Conservation (phyloP, 2,329 filamentous ascomycete species). For the Didymella keratinophila region DNA sequence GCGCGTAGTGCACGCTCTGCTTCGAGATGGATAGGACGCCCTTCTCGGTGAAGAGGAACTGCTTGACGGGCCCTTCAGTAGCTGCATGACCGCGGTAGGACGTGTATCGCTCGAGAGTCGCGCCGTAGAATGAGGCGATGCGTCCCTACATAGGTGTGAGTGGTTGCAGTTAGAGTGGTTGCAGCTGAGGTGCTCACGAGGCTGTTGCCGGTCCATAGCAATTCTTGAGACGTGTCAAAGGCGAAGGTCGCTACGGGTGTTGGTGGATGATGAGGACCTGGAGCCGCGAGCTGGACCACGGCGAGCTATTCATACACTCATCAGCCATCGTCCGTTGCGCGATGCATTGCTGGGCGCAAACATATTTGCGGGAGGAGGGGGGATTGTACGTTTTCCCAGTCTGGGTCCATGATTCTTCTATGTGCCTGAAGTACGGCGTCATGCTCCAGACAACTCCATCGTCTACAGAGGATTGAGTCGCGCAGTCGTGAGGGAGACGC, state of each 20-base stretch:
- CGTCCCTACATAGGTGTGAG: constrained; percentile 69
- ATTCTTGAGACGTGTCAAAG: constrained; percentile 88
- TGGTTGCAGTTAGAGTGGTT: constrained; percentile 1
- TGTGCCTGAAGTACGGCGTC: constrained; percentile 25
- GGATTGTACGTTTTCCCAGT: constrained; percentile 59
- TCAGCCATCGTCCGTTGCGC: constrained; percentile 20
- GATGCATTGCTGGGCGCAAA: constrained; percentile 9
- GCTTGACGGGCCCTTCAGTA: constrained; percentile 79
- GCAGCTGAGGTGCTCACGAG: constrained; percentile 65
- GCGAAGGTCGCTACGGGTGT: constrained; percentile 80
- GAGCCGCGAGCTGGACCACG: constrained; percentile 72
- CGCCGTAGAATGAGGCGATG: constrained; percentile 86
- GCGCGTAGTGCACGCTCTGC: constrained; percentile 87
- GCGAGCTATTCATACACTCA: neutral
- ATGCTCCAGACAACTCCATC: constrained; percentile 37
- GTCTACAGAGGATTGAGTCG: constrained; percentile 29
- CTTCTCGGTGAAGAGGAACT: constrained; percentile 89
- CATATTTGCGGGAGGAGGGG: neutral
- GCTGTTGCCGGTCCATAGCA: constrained; percentile 93
- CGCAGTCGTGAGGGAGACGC: constrained; percentile 30
- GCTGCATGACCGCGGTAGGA: constrained; percentile 82
- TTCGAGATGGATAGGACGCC: constrained; percentile 87
- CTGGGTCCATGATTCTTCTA: constrained; percentile 56
- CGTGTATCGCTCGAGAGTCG: constrained; percentile 86
- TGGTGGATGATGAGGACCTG: constrained; percentile 70